Percentiles rank a stretch among this genome's conserved stretches.
Conservation (phyloP, 768 basidiomycete genomes). For the Tylopilus sp. region DNA sequence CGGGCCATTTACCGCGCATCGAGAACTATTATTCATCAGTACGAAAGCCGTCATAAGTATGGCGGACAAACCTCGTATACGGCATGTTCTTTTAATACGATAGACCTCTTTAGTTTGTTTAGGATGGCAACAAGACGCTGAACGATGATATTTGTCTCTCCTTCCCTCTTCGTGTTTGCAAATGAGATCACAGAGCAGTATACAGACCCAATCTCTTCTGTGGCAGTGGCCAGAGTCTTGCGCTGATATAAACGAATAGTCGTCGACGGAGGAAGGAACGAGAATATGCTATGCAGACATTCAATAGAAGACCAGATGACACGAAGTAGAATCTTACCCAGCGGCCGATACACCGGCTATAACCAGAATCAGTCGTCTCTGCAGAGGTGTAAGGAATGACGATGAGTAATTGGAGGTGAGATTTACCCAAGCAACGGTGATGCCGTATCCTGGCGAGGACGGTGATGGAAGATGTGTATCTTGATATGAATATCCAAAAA, state of each 20-base stretch:
- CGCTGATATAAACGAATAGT: slow-evolving; percentile 76
- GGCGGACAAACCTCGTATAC: slow-evolving; percentile 55
- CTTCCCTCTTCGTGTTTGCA: slow-evolving; percentile 52
- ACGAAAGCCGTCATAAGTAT: background rate
- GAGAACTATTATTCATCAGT: slow-evolving; percentile 51
- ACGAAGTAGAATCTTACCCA: slow-evolving; percentile 46
- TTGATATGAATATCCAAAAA: slow-evolving; percentile 73
- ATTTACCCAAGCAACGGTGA: slow-evolving; percentile 65
- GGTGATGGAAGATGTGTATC: slow-evolving; percentile 47
- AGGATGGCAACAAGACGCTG: slow-evolving; percentile 68
- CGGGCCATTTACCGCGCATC: slow-evolving; percentile 77
- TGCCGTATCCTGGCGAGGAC: slow-evolving; percentile 56
- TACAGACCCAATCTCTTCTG: slow-evolving; percentile 62
- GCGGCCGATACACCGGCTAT: slow-evolving; percentile 70
- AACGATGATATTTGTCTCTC: slow-evolving; percentile 53
- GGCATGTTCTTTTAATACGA: slow-evolving; percentile 52
- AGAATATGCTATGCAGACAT: slow-evolving; percentile 47
- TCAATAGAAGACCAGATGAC: slow-evolving; percentile 1
- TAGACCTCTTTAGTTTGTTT: slow-evolving; percentile 64
- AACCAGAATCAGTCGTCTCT: slow-evolving; percentile 71
- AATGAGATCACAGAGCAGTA: slow-evolving; percentile 78
- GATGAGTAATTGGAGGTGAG: background rate
- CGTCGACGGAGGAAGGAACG: slow-evolving; percentile 64
- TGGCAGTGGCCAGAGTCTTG: slow-evolving; percentile 61
- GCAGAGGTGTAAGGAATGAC: background rate